These are phyloP conservation scores for Fraxinus sp. DNA, from an alignment of 305 asterid species.

Conservation along the genomic window DNA sequence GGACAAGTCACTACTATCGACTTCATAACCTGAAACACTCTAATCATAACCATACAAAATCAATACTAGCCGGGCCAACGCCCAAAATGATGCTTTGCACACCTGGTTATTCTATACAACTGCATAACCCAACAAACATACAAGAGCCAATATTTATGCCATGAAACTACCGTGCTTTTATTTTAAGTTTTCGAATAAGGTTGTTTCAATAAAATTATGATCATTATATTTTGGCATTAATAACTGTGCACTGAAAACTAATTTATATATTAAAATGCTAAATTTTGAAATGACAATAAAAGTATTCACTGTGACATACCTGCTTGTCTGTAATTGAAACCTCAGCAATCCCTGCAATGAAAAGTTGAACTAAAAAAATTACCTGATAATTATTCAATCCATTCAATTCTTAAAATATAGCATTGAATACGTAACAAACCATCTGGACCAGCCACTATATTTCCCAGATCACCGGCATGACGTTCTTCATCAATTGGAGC, in stretches of 20 bases:
- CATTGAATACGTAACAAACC: slow-evolving; percentile 40
- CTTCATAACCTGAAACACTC: background rate
- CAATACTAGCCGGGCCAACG: background rate
- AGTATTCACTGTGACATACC: slow-evolving; percentile 35
- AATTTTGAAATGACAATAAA: background rate
- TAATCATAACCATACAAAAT: background rate
- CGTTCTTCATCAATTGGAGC: slow-evolving; percentile 73
- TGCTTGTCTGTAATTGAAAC: slow-evolving; percentile 58
- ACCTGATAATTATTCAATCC: slow-evolving; percentile 1
- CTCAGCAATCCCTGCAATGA: slow-evolving; percentile 66
- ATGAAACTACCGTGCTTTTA: background rate
- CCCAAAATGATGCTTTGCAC: background rate
- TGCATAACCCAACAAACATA: background rate
- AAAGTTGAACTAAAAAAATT: slow-evolving; percentile 4
- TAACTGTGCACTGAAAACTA: background rate
- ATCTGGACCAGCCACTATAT: slow-evolving; percentile 65
- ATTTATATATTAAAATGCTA: background rate
- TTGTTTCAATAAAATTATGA: background rate
- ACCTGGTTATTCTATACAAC: background rate
- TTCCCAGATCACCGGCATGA: slow-evolving; percentile 86
- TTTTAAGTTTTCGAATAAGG: background rate
- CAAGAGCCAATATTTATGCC: background rate
- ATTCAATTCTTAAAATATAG: background rate
- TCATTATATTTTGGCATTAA: background rate
- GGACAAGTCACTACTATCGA: background rate